A percentile compares a stretch with the other conserved stretches of the same genome.
Evolutionary conservation across 2,329 filamentous ascomycete genomes (phyloP).

Genomic region (Penicillium sp.): DNA sequence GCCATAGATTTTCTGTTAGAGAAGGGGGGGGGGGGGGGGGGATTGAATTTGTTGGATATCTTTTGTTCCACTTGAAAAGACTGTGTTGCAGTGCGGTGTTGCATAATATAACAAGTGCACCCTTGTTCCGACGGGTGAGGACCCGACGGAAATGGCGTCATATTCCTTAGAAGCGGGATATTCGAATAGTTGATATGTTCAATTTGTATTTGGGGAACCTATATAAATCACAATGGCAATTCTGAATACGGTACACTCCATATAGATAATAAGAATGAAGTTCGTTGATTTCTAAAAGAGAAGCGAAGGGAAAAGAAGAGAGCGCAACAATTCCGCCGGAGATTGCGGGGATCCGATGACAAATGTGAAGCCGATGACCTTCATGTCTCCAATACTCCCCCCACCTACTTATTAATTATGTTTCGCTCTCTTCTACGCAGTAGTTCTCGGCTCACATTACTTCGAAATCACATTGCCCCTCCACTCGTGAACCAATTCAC

Average conservation of each 20-base stretch:
- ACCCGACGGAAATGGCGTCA: slow-evolving; percentile 7
- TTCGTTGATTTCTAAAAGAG: background rate
- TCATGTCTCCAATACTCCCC: background rate
- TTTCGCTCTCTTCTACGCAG: slow-evolving; percentile 14
- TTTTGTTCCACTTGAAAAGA: background rate
- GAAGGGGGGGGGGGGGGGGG: no score
- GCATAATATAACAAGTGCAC: background rate
- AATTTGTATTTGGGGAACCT: background rate
- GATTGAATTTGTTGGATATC: background rate
- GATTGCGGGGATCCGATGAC: slow-evolving; percentile 11
- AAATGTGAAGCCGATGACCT: slow-evolving; percentile 1
- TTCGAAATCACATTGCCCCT: slow-evolving; percentile 17
- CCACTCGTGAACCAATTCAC: slow-evolving; percentile 6
- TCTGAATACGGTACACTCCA: no score
- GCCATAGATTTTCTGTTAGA: background rate
- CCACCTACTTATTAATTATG: slow-evolving; percentile 12
- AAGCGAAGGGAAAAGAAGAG: background rate
- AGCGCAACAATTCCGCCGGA: slow-evolving; percentile 6
- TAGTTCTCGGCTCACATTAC: slow-evolving; percentile 15
- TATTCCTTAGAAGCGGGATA: background rate
- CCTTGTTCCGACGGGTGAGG: background rate
- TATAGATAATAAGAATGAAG: background rate
- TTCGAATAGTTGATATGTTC: background rate
- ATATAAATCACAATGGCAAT: background rate
- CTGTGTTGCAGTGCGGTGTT: background rate